These are phyloP conservation scores for Durusdinium trenchii DNA, from an alignment of 73 alveolate genomes.

Conservation along the genomic window DNA sequence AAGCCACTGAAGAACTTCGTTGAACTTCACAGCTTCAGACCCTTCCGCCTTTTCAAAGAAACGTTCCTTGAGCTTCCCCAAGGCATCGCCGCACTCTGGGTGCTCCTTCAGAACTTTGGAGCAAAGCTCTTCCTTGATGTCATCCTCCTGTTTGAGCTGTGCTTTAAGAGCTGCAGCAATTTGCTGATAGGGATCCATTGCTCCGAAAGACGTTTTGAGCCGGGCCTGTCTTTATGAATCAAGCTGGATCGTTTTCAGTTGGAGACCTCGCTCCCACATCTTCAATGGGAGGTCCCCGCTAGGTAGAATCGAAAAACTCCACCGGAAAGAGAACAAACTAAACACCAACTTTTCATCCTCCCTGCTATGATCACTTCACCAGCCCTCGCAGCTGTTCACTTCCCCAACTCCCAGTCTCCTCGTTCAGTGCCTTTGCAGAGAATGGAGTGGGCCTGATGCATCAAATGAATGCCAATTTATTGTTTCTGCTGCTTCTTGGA, in stretches of 20 bases:
- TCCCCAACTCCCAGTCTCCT: too few relatives aligned
- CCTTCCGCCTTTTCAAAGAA: not conserved
- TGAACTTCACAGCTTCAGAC: not conserved
- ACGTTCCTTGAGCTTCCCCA: not conserved
- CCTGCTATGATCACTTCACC: not conserved
- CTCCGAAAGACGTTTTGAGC: too few relatives aligned
- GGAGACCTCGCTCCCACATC: too few relatives aligned
- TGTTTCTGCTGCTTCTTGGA: too few relatives aligned
- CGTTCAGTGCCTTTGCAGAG: conserved; percentile 8
- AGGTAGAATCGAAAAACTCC: not conserved
- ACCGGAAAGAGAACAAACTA: not conserved
- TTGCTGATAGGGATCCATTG: too few relatives aligned
- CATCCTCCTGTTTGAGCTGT: too few relatives aligned
- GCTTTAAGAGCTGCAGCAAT: too few relatives aligned
- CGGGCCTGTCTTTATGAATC: too few relatives aligned
- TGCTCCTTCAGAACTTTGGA: not conserved
- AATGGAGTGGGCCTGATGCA: conserved; percentile 34
- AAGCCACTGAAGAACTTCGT: conserved; percentile 8
- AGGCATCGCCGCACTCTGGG: not conserved
- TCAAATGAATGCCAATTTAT: too few relatives aligned
- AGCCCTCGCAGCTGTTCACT: too few relatives aligned
- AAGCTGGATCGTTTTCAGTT: too few relatives aligned
- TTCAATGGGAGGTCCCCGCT: not conserved
- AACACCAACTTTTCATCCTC: not conserved
- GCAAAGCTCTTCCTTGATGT: too few relatives aligned